phyloP scores from a whole-genome alignment of 225 moss, liverwort and hornwort genomes.

The Asterella californica region DNA sequence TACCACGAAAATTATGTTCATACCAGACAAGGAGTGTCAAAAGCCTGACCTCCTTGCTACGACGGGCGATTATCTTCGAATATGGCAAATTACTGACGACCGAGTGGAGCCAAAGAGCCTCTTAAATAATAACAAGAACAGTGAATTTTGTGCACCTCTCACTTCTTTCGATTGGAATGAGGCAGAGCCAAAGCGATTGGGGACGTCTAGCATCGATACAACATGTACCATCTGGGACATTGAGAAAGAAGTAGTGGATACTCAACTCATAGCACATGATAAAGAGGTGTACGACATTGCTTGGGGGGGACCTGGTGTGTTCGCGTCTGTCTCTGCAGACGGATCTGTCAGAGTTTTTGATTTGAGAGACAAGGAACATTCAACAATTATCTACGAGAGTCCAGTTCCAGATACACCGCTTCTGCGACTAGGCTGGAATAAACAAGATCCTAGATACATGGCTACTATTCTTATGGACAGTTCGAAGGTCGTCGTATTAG shows the following conservation, averaged over 20 bases:
- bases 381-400: slow-evolving; percentile 88
- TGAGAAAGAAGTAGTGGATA: slow-evolving; percentile 80
- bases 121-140: slow-evolving; percentile 79
- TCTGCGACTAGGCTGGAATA: slow-evolving; percentile 82
- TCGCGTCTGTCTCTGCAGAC: slow-evolving; percentile 92
- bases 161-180: slow-evolving; percentile 98
- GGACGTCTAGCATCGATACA: slow-evolving; percentile 86
- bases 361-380: slow-evolving; percentile 83
- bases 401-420: slow-evolving; percentile 72
- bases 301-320: slow-evolving; percentile 86
- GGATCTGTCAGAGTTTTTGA: slow-evolving; percentile 90
- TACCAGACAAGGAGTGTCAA: slow-evolving; percentile 87
- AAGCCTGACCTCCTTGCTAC: slow-evolving; percentile 81
- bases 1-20: slow-evolving; percentile 89
- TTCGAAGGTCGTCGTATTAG: slow-evolving; percentile 74
- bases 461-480: slow-evolving; percentile 90
- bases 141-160: slow-evolving; percentile 77
- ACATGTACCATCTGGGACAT: slow-evolving; percentile 96
- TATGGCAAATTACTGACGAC: slow-evolving; percentile 85
- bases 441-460: slow-evolving; percentile 90
- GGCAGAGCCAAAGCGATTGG: slow-evolving; percentile 69
- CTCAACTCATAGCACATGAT: slow-evolving; percentile 84
- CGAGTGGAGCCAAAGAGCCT: slow-evolving; percentile 70
- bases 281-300: slow-evolving; percentile 91
- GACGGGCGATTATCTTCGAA: slow-evolving; percentile 74